Percentiles rank a stretch among this genome's conserved stretches.
Conservation (phyloP, 2,329 filamentous ascomycete species). For the Alternaria ventricosa region DNA sequence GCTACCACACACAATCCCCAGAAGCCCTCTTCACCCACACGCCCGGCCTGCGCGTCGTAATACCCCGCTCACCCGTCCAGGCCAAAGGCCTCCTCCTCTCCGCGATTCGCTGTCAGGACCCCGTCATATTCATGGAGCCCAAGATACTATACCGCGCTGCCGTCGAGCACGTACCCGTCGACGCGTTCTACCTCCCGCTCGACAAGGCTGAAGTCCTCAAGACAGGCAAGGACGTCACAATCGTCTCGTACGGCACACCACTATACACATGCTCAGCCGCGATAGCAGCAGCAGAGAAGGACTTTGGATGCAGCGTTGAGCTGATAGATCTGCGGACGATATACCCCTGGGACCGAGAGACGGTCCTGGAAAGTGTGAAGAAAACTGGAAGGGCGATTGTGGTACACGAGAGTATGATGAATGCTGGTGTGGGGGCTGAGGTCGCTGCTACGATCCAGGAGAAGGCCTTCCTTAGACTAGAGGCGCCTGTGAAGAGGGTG, state of each 20-base stretch:
- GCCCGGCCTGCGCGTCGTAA: slow-evolving; percentile 82
- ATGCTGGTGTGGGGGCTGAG: slow-evolving; percentile 87
- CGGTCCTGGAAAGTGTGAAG: slow-evolving; percentile 79
- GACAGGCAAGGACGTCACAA: slow-evolving; percentile 77
- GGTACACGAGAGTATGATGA: slow-evolving; percentile 92
- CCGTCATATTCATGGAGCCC: slow-evolving; percentile 91
- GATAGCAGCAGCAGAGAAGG: slow-evolving; percentile 76
- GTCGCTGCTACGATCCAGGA: slow-evolving; percentile 89
- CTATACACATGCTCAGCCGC: slow-evolving; percentile 83
- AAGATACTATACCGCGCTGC: slow-evolving; percentile 92
- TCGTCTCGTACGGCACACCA: slow-evolving; percentile 89
- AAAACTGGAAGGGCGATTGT: slow-evolving; percentile 88
- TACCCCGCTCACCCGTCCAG: slow-evolving; percentile 84
- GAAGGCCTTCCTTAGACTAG: slow-evolving; percentile 80
- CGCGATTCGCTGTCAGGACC: slow-evolving; percentile 79
- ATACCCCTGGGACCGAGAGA: slow-evolving; percentile 89
- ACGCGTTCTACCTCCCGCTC: slow-evolving; percentile 80
- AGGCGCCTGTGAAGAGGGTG: slow-evolving; percentile 84
- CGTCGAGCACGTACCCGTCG: slow-evolving; percentile 86
- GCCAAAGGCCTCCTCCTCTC: slow-evolving; percentile 85
- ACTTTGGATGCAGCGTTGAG: slow-evolving; percentile 78
- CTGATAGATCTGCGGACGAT: slow-evolving; percentile 87
- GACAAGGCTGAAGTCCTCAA: slow-evolving; percentile 86
- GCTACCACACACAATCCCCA: slow-evolving; percentile 87
- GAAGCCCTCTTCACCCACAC: slow-evolving; percentile 89